Base-by-base conservation (phyloP, 352 stramenopile genomes). In the Globisporangium recalcitrans region DNA sequence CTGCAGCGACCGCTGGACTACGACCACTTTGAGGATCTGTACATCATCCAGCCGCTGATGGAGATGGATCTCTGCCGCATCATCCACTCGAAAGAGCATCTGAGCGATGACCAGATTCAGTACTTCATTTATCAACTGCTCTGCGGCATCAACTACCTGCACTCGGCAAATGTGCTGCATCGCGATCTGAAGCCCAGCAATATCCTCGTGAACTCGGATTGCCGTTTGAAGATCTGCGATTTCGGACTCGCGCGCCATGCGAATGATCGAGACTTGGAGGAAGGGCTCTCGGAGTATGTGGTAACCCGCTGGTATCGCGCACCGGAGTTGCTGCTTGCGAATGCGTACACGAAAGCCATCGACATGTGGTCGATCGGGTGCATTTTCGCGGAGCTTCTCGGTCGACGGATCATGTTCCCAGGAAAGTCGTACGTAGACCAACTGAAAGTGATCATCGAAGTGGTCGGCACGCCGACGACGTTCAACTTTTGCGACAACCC, bases 341-440 rank as follows among this genome's bases (percentile, higher is more conserved):
- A 94, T 47, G 63, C 78, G 51, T 96, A 96, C 70, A 88, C 78
- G 22, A 93, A 90, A 59, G 84, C 85, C 21, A 83, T 96, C 62
- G 96, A 99, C 70, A 90, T 98, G 67, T 99, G 95, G 95, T 95
- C 86, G 59, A 97, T 99, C 36, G 98, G 97, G 13, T 99, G 98
- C 72, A 99, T 99, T 62, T 98, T 99, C 66, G 98, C 90, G 2
- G 98, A 99, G 75, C 80, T 99, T 19, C 82, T 99, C 14, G 84
- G 88, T 3, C 80, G 97, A 2, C 70, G 77, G 1, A 81, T 94
- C 56, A 74, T 96, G 44, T 96, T 96, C 47, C 85, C 87, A 3
- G 87, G 87, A 13, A 89, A 83, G 49, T 93, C 82, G 10, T 96
- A 94, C 62, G 85, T 96, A 24, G 85, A 96, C 62, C 87, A 96